Percentiles rank a stretch among this genome's conserved stretches.
phyloP scores from a whole-genome alignment of 2,329 filamentous ascomycete species.

The Penicillium brasilianum region DNA sequence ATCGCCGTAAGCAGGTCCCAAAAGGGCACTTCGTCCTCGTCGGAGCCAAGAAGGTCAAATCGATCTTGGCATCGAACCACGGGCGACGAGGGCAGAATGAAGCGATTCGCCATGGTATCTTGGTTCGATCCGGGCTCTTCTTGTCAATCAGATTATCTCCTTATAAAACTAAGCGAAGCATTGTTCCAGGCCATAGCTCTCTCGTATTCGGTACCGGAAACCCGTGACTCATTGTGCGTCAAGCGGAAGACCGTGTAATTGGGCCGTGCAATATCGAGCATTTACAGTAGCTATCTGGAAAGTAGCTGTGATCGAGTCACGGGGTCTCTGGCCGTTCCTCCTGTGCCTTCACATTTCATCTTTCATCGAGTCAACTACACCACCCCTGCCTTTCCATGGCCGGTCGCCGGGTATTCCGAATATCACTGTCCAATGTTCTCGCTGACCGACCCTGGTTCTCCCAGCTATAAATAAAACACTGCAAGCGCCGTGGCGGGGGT shows the following conservation, averaged over 20 bases:
- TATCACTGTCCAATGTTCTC: background rate
- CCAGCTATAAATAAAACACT: conserved; percentile 26
- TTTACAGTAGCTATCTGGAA: no score
- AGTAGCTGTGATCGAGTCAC: background rate
- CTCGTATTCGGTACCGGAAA: background rate
- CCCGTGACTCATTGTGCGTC: background rate
- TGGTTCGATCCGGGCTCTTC: background rate
- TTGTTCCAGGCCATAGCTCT: background rate
- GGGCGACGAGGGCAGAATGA: conserved; percentile 4
- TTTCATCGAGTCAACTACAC: background rate
- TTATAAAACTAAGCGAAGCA: background rate
- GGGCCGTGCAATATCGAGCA: no score
- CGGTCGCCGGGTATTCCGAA: background rate
- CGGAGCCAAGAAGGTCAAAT: conserved; percentile 3
- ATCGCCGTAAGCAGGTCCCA: background rate
- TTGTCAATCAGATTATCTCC: background rate
- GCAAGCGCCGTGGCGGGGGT: conserved; percentile 32
- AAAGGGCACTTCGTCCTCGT: background rate
- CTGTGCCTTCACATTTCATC: background rate
- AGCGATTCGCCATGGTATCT: background rate
- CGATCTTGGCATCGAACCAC: background rate
- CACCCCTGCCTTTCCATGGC: background rate
- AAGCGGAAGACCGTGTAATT: no score
- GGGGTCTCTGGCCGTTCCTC: background rate
- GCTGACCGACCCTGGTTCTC: background rate